phyloP scores from a whole-genome alignment of 495 filamentous ascomycete genomes.

The Hypoxylon lenormandii region DNA sequence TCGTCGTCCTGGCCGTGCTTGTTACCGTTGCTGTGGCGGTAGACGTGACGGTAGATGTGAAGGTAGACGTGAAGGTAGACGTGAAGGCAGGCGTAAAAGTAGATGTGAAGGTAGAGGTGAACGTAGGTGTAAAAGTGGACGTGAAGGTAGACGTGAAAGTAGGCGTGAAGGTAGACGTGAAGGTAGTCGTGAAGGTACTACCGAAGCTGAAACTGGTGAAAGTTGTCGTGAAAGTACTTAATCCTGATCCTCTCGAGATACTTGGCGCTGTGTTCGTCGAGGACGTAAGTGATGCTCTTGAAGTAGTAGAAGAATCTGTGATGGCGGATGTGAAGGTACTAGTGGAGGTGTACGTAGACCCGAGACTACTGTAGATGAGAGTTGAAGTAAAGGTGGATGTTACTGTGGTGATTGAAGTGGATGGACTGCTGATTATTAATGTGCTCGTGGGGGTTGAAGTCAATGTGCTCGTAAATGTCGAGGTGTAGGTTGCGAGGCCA shows the following conservation, averaged over 20 bases:
- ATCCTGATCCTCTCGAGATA: not conserved
- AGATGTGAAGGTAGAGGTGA: constrained; percentile 2
- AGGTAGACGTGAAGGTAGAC: not conserved
- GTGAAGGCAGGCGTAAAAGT: constrained; percentile 12
- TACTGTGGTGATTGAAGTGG: not conserved
- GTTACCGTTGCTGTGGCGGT: not conserved
- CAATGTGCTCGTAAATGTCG: not conserved
- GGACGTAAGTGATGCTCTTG: constrained; percentile 10
- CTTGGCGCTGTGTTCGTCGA: not conserved
- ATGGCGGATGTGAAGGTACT: constrained; percentile 8
- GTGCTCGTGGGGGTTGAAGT: not conserved
- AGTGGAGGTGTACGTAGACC: constrained; percentile 2
- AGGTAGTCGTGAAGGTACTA: constrained; percentile 11
- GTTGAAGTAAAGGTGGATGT: constrained; percentile 8
- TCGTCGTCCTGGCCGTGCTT: not conserved
- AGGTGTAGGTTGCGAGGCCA: constrained; percentile 11
- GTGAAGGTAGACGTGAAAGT: constrained; percentile 4
- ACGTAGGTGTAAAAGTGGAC: constrained; percentile 2
- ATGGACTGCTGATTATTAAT: not conserved
- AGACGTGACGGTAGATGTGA: constrained; percentile 9
- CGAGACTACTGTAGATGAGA: not conserved
- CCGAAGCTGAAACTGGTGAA: not conserved
- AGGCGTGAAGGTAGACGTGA: constrained; percentile 1
- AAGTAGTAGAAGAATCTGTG: constrained; percentile 8
- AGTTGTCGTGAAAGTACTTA: constrained; percentile 11